Evolutionary conservation across 2,329 filamentous ascomycete species (phyloP), one percentile per base, ranked within the genome.

Genomic region (Verticillium klebahnii): DNA sequence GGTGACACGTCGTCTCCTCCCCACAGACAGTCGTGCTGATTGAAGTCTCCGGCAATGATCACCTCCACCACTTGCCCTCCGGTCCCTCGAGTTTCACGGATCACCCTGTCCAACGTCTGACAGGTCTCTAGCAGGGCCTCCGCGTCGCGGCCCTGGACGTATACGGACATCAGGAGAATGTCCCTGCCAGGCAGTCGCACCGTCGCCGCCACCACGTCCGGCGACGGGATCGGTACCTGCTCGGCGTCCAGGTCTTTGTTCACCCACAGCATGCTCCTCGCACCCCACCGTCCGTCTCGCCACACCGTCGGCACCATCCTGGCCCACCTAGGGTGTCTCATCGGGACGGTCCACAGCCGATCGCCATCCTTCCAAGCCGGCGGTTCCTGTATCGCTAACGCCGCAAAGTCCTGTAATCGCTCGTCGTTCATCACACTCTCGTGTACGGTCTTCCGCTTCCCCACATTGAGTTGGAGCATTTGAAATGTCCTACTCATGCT

Each of bases 381-480:
- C 17, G 61, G 65, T 59, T 68, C 62, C 34, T 67, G 61, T 50
- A 67, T 65, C 2, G 62, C 61, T 31, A 67, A 19, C n/a, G 63
- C 61, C 23, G 59, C 62, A 39, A 52, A 45, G 34, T 68, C 59
- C 36, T 58, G 11, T 40, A 64, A 59, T 23, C 60, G 59, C 36
- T 67, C 50, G 45, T 67, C 61, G 32, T 67, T 68, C 61, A 67
- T 66, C 39, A 68, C 58, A 25, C 64, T 68, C 15, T 68, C 59
- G 31, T 67, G 60, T 39, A 67, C 50, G 31, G 55, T 37, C 34
- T 56, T 62, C 52, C 54, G 19, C 58, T 68, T 67, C 54, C 37
- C 36, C 3, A 67, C 56, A 37, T 67, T 68, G 8, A 63, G 63
- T 58, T 67, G 61, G n/a, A 68, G 58, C 3, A 68, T 59, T 36